A percentile compares a stretch with the other conserved stretches of the same genome.
These are phyloP conservation scores for Pseudoneurospora amorphoporcata DNA, from an alignment of 495 filamentous ascomycete genomes.

Conservation along the genomic window DNA sequence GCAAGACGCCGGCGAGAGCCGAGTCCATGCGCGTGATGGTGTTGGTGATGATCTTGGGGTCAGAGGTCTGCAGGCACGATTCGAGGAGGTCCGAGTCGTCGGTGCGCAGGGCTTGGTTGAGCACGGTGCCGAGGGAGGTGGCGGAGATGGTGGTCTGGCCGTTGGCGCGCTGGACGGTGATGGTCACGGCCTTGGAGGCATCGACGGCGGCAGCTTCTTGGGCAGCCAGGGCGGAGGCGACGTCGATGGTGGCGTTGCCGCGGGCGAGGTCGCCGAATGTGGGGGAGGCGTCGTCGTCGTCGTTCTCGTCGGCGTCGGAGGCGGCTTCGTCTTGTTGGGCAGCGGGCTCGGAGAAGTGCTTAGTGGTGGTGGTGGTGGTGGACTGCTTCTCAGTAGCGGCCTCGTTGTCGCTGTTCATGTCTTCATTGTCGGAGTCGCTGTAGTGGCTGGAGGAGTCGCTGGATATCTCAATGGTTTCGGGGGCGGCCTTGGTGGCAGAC, in stretches of 20 bases:
- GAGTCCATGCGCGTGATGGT: conserved; percentile 89
- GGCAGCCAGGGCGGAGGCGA: conserved; percentile 48
- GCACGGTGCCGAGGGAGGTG: conserved; percentile 75
- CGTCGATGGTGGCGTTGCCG: conserved; percentile 68
- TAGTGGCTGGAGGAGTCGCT: conserved; percentile 41
- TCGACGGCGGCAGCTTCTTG: conserved; percentile 20
- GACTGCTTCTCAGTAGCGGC: conserved; percentile 3
- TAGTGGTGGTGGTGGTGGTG: not conserved
- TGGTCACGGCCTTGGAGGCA: not conserved
- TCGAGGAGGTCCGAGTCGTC: conserved; percentile 83
- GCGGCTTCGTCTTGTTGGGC: conserved; percentile 1
- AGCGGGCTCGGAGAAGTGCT: not conserved
- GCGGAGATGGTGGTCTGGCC: conserved; percentile 47
- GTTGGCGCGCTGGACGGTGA: conserved; percentile 33
- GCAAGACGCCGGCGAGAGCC: conserved; percentile 60
- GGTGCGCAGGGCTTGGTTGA: conserved; percentile 85
- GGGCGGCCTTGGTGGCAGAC: conserved; percentile 14
- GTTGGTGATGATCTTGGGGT: conserved; percentile 62
- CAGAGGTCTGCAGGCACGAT: conserved; percentile 73
- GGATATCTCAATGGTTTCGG: conserved; percentile 42
- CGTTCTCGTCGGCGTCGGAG: conserved; percentile 31
- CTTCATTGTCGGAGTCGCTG: conserved; percentile 28
- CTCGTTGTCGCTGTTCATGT: conserved; percentile 14
- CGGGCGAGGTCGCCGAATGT: conserved; percentile 83
- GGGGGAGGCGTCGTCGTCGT: conserved; percentile 14